Base-by-base conservation (phyloP, 352 stramenopile species). In the Phytophthora quininea region DNA sequence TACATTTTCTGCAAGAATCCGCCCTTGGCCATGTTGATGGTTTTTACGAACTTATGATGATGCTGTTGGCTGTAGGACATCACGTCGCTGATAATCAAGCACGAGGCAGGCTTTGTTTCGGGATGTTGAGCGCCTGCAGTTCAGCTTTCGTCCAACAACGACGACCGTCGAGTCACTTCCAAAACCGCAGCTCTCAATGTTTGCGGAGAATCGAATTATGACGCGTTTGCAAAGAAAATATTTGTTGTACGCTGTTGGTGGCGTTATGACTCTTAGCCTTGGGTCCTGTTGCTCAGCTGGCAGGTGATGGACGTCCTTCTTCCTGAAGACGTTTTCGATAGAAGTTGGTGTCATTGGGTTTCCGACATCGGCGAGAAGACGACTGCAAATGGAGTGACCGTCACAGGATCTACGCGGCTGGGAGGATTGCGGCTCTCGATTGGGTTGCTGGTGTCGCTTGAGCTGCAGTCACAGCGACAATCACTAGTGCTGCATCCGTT, bases 1-100 rank as follows among this genome's bases (percentile, higher is more conserved):
- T 49, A 29, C 14, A 49, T 12, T 49, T 27, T 49, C 15, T 49
- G 43, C 43, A 49, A 49, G 43, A 29, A 49, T 49, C 19, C 43
- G 19, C 11, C 11, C 38, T 15, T 46, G 14, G 38, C 4, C 38
- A 46, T 46, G 38, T 14, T 10, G 9, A 24, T 14, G 37, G 37
- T 12, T 12, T 43, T 43, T 0, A 43, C 5, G 38, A 3, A 15
- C 38, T 46, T 3, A 46, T 46, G 4, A 46, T 46, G 4, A 46
- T 46, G 38, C 38, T 46, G 19, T 3, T 24, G 19, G 19, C 19
- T 24, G 19, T 24, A 24, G 19, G 19, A 24, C 19, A 40, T 6
- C 35, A 40, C 35, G 35, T 11, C 35, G 6, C 10, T 40, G 35
- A 40, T 11, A 40, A 6, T 40, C 35, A 40, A 40, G 35, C 35